Percentiles rank a stretch among this genome's conserved stretches.
These are phyloP conservation scores for Athelia sp. DNA, from an alignment of 1,284 basidiomycete species.

Conservation along the genomic window DNA sequence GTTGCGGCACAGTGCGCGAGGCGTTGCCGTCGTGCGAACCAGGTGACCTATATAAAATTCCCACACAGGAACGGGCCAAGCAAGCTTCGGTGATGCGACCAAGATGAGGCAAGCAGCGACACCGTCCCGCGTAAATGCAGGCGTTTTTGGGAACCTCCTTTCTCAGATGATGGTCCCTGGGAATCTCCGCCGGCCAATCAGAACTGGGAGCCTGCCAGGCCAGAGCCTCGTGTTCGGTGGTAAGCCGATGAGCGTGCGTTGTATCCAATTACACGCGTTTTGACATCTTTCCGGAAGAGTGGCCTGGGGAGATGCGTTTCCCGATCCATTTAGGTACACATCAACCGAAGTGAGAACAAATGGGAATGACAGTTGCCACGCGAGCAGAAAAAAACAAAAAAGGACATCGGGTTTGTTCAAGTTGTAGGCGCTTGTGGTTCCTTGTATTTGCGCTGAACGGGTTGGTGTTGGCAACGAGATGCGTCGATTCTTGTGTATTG, in stretches of 20 bases:
- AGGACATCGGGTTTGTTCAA: background rate
- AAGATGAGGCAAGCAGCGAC: no score
- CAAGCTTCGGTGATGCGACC: no score
- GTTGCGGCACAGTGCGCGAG: no score
- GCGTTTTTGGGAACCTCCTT: background rate
- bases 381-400: background rate
- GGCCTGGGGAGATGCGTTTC: background rate
- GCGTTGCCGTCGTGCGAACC: no score
- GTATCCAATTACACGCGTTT: background rate
- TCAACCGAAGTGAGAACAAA: conserved; percentile 1
- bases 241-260: background rate
- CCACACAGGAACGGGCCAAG: no score
- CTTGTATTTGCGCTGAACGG: background rate
- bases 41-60: no score
- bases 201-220: background rate
- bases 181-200: background rate
- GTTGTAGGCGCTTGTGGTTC: background rate
- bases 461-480: background rate
- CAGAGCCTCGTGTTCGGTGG: conserved; percentile 2
- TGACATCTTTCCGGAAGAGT: background rate
- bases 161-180: background rate
- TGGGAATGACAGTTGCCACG: background rate
- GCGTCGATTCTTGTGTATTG: background rate
- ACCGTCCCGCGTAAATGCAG: background rate
- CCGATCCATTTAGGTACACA: background rate